phyloP scores from a whole-genome alignment of 2,329 filamentous ascomycete genomes.

The Xylaria sp. region DNA sequence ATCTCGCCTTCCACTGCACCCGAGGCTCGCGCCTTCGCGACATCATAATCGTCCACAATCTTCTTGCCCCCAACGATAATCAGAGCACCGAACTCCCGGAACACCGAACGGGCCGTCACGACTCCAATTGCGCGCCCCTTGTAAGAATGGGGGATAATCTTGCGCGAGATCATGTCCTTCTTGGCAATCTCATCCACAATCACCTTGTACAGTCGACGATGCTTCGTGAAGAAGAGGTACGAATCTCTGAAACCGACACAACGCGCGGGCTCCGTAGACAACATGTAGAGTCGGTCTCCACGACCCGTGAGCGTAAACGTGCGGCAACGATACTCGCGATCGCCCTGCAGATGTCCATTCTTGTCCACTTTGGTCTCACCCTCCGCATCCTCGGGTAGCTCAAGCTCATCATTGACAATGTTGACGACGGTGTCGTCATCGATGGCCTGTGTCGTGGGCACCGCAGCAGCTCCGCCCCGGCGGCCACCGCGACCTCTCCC shows the following conservation, averaged over 20 bases:
- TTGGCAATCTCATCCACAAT: slow-evolving; percentile 98
- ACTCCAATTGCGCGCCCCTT: slow-evolving; percentile 97
- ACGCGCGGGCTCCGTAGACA: slow-evolving; percentile 93
- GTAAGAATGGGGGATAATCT: slow-evolving; percentile 96
- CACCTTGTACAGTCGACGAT: slow-evolving; percentile 93
- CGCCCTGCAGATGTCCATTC: slow-evolving; percentile 72
- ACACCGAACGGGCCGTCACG: slow-evolving; percentile 92
- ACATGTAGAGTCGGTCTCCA: slow-evolving; percentile 87
- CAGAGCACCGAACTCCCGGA: slow-evolving; percentile 89
- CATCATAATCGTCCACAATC: slow-evolving; percentile 86
- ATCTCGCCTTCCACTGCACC: slow-evolving; percentile 83
- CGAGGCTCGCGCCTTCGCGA: slow-evolving; percentile 65
- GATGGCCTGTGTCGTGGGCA: slow-evolving; percentile 77
- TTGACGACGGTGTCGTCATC: slow-evolving; percentile 91
- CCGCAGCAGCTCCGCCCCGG: slow-evolving; percentile 59
- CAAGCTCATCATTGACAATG: slow-evolving; percentile 87
- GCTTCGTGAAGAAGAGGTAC: slow-evolving; percentile 98
- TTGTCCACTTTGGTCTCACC: slow-evolving; percentile 94
- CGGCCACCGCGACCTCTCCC: slow-evolving; percentile 64
- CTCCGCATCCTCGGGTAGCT: slow-evolving; percentile 77
- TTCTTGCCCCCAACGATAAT: slow-evolving; percentile 89
- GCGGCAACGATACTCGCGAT: slow-evolving; percentile 87
- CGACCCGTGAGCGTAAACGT: slow-evolving; percentile 87
- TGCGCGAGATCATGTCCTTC: slow-evolving; percentile 87
- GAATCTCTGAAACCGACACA: slow-evolving; percentile 97